phyloP scores from a whole-genome alignment of 2,329 filamentous ascomycete species.

The Sporothrix phasma region DNA sequence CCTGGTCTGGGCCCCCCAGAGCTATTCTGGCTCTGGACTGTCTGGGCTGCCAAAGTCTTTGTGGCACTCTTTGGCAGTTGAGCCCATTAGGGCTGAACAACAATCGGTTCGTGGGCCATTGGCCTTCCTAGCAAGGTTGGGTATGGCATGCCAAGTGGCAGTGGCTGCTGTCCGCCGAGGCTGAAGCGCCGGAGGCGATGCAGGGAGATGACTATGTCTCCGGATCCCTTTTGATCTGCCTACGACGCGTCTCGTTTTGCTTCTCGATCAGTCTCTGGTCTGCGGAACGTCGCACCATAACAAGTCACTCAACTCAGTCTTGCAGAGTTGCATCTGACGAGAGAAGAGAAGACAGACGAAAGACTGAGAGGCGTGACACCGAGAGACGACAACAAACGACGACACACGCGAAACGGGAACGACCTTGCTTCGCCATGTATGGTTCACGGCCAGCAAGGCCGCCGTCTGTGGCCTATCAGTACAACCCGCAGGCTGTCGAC shows the following conservation, averaged over 20 bases:
- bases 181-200: neutral
- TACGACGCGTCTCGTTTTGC: neutral
- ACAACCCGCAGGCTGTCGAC: conserved; percentile 25
- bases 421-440: neutral
- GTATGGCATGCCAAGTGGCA: neutral
- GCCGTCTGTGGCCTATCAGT: conserved; percentile 22
- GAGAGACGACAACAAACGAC: no score
- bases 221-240: neutral
- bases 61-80: neutral
- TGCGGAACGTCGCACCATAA: neutral
- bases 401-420: neutral
- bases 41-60: neutral
- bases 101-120: neutral
- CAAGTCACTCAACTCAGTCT: neutral
- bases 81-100: neutral
- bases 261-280: neutral
- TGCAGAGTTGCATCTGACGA: conserved; percentile 1
- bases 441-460: neutral
- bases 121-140: neutral
- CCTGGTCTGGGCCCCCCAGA: neutral
- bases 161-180: neutral
- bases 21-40: neutral
- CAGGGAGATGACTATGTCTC: no score
- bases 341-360: no score
- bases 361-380: no score